Conservation (phyloP, 2,329 filamentous ascomycete genomes). For the Akanthomyces uredinophilus region DNA sequence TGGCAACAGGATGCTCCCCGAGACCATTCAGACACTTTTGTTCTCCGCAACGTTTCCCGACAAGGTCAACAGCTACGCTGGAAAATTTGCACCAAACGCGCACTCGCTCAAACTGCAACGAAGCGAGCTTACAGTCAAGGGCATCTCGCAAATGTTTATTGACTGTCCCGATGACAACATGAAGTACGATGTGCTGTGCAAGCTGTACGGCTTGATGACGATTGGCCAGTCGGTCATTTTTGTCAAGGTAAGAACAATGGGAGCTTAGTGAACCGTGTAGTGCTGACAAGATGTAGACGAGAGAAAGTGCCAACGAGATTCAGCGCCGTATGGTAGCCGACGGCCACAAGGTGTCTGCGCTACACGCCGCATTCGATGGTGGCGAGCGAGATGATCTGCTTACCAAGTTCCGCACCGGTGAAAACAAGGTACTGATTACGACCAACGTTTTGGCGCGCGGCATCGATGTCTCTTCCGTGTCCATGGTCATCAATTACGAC, state of each 20-base stretch:
- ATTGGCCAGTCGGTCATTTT: conserved; percentile 98
- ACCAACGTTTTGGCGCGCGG: conserved; percentile 95
- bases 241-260: conserved; percentile 64
- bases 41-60: conserved; percentile 94
- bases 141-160: conserved; percentile 96
- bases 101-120: conserved; percentile 84
- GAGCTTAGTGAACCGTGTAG: neutral
- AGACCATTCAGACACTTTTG: conserved; percentile 76
- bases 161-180: conserved; percentile 77
- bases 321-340: conserved; percentile 80
- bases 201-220: conserved; percentile 93
- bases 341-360: conserved; percentile 83
- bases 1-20: conserved; percentile 62
- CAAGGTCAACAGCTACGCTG: conserved; percentile 77
- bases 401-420: conserved; percentile 77
- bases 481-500: conserved; percentile 98
- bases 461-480: conserved; percentile 87
- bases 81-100: conserved; percentile 76
- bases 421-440: conserved; percentile 93
- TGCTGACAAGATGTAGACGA: conserved; percentile 51
- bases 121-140: conserved; percentile 90
- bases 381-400: conserved; percentile 77
- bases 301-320: conserved; percentile 79
- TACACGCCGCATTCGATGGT: conserved; percentile 86
- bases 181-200: conserved; percentile 85